Conservation (phyloP, 768 basidiomycete genomes). For the Porpolomopsis calyptriformis region DNA sequence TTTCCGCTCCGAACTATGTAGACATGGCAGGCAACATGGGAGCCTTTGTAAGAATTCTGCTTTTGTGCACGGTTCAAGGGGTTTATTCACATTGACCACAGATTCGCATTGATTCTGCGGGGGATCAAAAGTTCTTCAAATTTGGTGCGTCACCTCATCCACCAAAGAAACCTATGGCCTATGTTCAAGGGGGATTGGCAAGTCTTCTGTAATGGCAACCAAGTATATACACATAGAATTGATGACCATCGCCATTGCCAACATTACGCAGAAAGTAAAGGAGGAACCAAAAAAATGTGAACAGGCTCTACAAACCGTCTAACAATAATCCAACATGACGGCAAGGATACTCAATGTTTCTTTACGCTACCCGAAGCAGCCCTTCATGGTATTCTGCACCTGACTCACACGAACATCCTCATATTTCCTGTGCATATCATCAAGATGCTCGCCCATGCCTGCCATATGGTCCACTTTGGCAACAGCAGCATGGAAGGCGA, state of each 20-base stretch:
- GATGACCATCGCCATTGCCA: too few species aligned
- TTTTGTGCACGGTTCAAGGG: not conserved
- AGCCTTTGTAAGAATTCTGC: conserved; percentile 56
- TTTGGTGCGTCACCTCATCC: conserved; percentile 87
- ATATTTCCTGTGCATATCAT: conserved; percentile 12
- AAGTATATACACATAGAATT: too few species aligned
- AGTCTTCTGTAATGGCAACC: conserved; percentile 53
- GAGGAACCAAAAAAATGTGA: too few species aligned
- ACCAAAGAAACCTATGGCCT: conserved; percentile 89
- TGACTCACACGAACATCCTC: conserved; percentile 13
- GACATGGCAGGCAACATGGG: conserved; percentile 89
- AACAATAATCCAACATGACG: too few species aligned
- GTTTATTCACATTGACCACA: conserved; percentile 19
- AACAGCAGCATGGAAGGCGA: conserved; percentile 24
- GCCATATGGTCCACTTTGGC: conserved; percentile 23
- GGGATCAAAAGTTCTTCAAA: conserved; percentile 62
- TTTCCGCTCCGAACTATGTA: conserved; percentile 92
- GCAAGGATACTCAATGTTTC: too few species aligned
- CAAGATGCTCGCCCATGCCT: conserved; percentile 21
- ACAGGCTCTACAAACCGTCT: too few species aligned
- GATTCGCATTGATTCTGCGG: conserved; percentile 76
- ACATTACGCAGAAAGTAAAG: too few species aligned
- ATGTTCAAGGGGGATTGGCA: conserved; percentile 55
- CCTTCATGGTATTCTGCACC: not conserved
- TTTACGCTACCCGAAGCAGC: not conserved